Evolutionary conservation across 768 basidiomycete genomes (phyloP), one percentile per base, ranked within the genome.

Genomic region (Leccinum ochraceum): DNA sequence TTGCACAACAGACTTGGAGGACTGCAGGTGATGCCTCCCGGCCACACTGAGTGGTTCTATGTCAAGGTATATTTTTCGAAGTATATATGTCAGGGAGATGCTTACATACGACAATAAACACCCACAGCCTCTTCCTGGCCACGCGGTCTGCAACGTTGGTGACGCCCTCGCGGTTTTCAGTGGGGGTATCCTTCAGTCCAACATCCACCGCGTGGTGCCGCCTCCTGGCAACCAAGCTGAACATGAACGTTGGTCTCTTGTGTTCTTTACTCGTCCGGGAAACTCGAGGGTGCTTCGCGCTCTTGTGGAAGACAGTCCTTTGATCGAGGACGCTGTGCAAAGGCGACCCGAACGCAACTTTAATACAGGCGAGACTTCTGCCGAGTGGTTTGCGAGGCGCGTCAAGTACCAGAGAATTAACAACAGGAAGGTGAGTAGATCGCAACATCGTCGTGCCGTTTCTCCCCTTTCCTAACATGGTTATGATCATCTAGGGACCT

Each of bases 1-100:
- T 74, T 90, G 59, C 86, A 89, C 66, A 90, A 89, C 67, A 80
- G 79, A 2, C 80, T 89, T 0, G 88, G 89, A 4, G 89, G 89
- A 0, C 75, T 90, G 4, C 89, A 90, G 61, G 87, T 90, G 0
- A 76, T 88, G 52, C 80, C 81, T 1, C 87, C 86, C 1, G 86
- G 84, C 14, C 67, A 79, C 6, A 81, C 85, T 26, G 70, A 80
- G 22, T 90, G 89, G 89, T 83, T 83, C 67, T 90, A 89, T 63
- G 77, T 90, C 65, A 83, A 81, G 79, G 87, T 82, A 42, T 52
- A 9, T 63, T 6, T 3, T 7, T n/a, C 24, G 8, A 20, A 11
- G 14, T 17, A 57, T 14, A 9, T 11, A 14, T 56, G 37, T 59
- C 39, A 49, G 54, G 20, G 44, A 10, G 34, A 16, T 16, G 20